Evolutionary conservation across 768 basidiomycete species (phyloP).

Genomic region (Suillus variegatus): DNA sequence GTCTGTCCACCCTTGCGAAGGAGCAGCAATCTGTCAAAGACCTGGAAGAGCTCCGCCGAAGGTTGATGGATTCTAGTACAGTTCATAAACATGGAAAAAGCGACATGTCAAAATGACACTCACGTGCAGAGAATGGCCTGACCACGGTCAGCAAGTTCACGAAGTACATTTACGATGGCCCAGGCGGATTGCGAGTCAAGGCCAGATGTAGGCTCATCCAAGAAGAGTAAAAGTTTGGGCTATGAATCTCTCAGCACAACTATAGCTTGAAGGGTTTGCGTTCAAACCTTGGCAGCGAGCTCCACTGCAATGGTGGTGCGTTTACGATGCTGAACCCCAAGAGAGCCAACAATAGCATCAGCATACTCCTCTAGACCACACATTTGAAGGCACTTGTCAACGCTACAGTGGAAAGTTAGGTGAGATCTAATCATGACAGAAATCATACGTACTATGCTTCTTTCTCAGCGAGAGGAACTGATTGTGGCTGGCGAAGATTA

Average conservation of each 20-base stretch:
- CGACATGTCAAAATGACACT: constrained; percentile 20
- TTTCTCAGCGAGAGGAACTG: constrained; percentile 69
- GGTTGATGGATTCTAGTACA: constrained; percentile 38
- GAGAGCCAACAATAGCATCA: constrained; percentile 68
- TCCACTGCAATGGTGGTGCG: constrained; percentile 87
- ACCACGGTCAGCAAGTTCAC: constrained; percentile 74
- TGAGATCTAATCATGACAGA: background rate
- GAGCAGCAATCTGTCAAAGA: constrained; percentile 77
- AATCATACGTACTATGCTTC: constrained; percentile 65
- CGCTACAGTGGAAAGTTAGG: constrained; percentile 33
- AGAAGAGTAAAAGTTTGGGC: constrained; percentile 80
- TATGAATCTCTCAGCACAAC: constrained; percentile 18
- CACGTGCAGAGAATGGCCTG: constrained; percentile 92
- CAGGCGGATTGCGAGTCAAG: constrained; percentile 87
- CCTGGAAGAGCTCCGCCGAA: constrained; percentile 81
- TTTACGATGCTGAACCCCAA: constrained; percentile 75
- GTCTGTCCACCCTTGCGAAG: constrained; percentile 75
- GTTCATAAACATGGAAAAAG: background rate
- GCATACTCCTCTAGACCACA: constrained; percentile 63
- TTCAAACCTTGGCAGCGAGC: constrained; percentile 66
- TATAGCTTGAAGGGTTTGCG: background rate
- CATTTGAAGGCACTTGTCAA: constrained; percentile 59
- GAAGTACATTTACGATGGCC: constrained; percentile 76
- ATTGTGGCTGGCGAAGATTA: constrained; percentile 70
- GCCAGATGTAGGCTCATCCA: constrained; percentile 92